Evolutionary conservation across 2,329 filamentous ascomycete species (phyloP), one percentile per base, ranked within the genome.

Genomic region (Chrysoporthe cubensis): DNA sequence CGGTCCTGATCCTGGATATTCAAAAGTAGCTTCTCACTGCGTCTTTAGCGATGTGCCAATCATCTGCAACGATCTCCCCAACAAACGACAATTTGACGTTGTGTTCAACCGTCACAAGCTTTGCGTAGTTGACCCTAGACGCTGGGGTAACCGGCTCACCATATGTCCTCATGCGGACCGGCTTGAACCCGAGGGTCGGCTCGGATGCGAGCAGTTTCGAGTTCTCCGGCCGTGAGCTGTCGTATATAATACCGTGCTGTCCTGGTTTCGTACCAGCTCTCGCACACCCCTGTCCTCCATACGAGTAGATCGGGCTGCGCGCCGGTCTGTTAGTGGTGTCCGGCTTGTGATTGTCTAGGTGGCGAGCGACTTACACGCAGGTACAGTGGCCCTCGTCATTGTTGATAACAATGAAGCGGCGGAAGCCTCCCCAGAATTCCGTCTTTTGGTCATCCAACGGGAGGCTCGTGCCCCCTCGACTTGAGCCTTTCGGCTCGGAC

Each of bases 41-140:
- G 2, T 79, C 74, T 11, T 72, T 72, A 40, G 87, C 80, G 9
- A 76, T 76, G 0, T 81, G 72, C 70, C 80, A 81, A 71, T 85
- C 79, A 0, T 77, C 72, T 1, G 71, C 65, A 3, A 73, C 66
- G n/a, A 88, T 78, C 4, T 75, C 73, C n/a, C 86, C 86, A 61
- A 88, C 83, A 72, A 88, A 87, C 71, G 83, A 80, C n/a, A 88
- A 84, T 56, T 79, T 82, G 71, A 83, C 77, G 71, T 88, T 88
- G 76, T 88, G 86, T 73, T 88, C 92, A 26, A 88, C 79, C 3
- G 84, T 86, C 37, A 82, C 79, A 5, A 85, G 76, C 70, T 88
- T 88, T 4, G 84, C 83, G 74, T 88, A 88, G 75, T 88, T 87
- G 70, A 87, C 80, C 4, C 86, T 82, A 26, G 26, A 26, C 26